Conservation (phyloP, 352 stramenopile genomes). For the Hyaloperonospora brassicae region DNA sequence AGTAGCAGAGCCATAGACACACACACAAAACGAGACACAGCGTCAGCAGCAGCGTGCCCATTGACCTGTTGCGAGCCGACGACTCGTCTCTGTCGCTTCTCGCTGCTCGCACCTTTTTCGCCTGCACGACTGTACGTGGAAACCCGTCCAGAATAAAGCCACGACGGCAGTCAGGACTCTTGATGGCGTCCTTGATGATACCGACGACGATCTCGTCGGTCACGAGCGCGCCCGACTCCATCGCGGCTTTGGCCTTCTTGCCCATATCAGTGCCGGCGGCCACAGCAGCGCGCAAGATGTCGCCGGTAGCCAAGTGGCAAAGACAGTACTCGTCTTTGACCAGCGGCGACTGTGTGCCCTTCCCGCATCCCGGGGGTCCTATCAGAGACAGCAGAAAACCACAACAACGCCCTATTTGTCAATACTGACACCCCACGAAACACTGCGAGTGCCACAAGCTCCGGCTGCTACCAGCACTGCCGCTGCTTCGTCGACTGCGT, state of each 20-base stretch:
- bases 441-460: too few relatives aligned
- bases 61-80: background rate
- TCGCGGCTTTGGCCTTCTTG: conserved; percentile 96
- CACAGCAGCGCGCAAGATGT: conserved; percentile 98
- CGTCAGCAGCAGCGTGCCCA: conserved; percentile 1
- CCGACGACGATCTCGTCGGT: conserved; percentile 99
- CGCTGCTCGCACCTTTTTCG: conserved; percentile 72
- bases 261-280: conserved; percentile 94
- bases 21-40: background rate
- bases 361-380: conserved; percentile 93
- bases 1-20: background rate
- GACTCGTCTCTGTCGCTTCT: background rate
- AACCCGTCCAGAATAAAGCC: conserved; percentile 99
- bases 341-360: conserved; percentile 97
- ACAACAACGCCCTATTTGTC: background rate
- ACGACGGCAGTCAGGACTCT: conserved; percentile 93
- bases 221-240: conserved; percentile 93
- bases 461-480: background rate
- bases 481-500: conserved; percentile 10
- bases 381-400: background rate
- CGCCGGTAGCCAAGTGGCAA: conserved; percentile 97
- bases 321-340: conserved; percentile 98
- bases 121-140: conserved; percentile 96
- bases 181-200: conserved; percentile 98
- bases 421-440: background rate